A percentile compares a stretch with the other conserved stretches of the same genome.
Conservation (phyloP, 225 moss, liverwort and hornwort species). For the Pleurozium schreberi region DNA sequence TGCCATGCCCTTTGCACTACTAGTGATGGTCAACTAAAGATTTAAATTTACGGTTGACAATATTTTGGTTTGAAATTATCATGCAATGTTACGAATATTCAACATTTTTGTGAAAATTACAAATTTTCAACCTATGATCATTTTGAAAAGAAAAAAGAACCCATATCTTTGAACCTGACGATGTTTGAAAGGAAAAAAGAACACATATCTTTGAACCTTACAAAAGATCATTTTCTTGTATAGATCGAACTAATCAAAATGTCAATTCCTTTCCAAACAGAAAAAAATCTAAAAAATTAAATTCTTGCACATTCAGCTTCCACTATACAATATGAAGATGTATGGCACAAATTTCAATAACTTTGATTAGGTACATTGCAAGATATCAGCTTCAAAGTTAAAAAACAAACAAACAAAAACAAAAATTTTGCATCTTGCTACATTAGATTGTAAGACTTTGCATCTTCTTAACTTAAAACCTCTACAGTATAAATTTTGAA, state of each 20-base stretch:
- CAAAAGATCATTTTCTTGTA: no score
- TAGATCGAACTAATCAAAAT: not conserved
- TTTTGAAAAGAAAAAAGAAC: not conserved
- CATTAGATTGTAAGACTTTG: not conserved
- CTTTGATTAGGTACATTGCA: not conserved
- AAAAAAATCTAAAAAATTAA: rapidly evolving
- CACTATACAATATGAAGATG: not conserved
- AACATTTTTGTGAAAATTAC: not conserved
- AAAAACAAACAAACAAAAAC: no score
- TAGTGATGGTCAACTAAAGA: not conserved
- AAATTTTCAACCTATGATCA: not conserved
- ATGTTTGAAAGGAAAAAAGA: no score
- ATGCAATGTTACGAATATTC: not conserved
- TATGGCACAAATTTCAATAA: not conserved
- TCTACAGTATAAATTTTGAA: not conserved
- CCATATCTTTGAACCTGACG: no score
- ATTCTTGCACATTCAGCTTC: not conserved
- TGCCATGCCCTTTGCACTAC: rapidly evolving
- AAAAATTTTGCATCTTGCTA: no score
- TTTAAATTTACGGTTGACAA: not conserved
- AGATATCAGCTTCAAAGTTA: not conserved
- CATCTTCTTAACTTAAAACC: no score
- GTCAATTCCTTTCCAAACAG: not conserved
- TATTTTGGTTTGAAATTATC: not conserved
- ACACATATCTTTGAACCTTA: no score